Evolutionary conservation across 129 eudicot species (phyloP), one percentile per base, ranked within the genome.

Genomic region (Ambrosia artemisiifolia): DNA sequence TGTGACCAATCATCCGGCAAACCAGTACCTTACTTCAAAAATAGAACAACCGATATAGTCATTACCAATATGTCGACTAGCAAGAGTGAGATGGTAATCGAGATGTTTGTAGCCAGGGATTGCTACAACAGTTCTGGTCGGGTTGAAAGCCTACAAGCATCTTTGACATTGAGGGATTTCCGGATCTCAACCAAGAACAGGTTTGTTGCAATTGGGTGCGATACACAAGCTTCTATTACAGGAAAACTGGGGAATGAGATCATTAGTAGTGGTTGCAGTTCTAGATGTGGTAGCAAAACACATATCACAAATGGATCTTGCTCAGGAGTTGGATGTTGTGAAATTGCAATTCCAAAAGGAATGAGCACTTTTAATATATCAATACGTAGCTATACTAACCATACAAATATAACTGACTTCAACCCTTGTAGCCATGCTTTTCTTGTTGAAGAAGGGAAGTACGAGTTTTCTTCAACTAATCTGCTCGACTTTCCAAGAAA

Each of bases 251-350:
- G 67, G 11, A 34, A 34, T 17, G 46, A 0, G 40, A 72, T 69
- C 36, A 51, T 16, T 20, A 71, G 19, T 34, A 85, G 79, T 0
- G 88, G 92, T 11, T 87, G 92, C 75, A 64, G 49, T 69, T 76
- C 92, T 49, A 43, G 3, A 17, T 84, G 92, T 18, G 16, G 2
- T 11, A 3, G 12, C 18, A 16, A 11, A 5, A 65, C 35, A 11
- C 73, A 64, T 61, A 14, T 83, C 17, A 43, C 30, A 6, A 72
- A 81, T 14, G 88, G 86, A 7, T 53, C 81, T 20, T 84, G 88
- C 60, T 61, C 55, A 1, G 89, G 89, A 32, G 63, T 79, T 1
- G 92, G 92, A 17, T 87, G 89, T 44, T 87, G 92, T 70, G 79
- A 87, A 48, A 63, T 61, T 1, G 6, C 55, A 3, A 78, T 87